Evolutionary conservation across 192 early-diverging fungal genomes (phyloP).

Genomic region (Backusella mclennaniae): DNA sequence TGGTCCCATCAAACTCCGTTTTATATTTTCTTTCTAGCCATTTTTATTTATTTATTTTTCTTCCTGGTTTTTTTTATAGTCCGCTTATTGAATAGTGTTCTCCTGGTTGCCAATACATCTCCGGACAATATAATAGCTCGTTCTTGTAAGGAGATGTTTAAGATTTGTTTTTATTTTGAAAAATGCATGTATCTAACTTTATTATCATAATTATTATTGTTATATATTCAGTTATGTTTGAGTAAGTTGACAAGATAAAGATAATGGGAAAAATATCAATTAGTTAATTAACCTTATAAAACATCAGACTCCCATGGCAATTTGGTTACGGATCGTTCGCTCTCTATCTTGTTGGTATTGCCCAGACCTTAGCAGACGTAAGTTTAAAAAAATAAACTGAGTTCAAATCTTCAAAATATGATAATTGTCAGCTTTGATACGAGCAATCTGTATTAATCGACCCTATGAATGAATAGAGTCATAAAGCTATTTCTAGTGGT

Average conservation of each 20-base stretch:
- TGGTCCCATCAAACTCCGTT: not conserved
- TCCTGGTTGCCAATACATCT: conserved; percentile 21
- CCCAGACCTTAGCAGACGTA: conserved; percentile 33
- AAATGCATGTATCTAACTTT: not conserved
- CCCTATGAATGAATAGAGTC: conserved; percentile 9
- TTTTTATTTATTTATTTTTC: not conserved
- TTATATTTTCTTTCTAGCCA: not conserved
- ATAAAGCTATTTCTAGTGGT: conserved; percentile 21
- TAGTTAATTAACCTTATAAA: not conserved
- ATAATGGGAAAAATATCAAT: not conserved
- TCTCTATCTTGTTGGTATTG: conserved; percentile 30
- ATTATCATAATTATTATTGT: not conserved
- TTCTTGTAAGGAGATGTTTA: conserved; percentile 22
- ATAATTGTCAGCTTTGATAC: too few relatives aligned
- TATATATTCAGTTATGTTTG: conserved; percentile 25
- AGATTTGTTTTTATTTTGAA: not conserved
- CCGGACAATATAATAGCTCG: conserved; percentile 22
- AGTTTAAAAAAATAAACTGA: not conserved
- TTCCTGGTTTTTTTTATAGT: conserved; percentile 8
- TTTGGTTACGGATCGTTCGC: conserved; percentile 28
- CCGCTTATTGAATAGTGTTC: conserved; percentile 24
- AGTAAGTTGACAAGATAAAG: not conserved
- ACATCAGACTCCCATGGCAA: conserved; percentile 25
- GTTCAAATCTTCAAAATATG: not conserved
- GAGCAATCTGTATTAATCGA: not conserved